Evolutionary conservation across 73 alveolate genomes (phyloP).

Genomic region (Durusdinium trenchii): DNA sequence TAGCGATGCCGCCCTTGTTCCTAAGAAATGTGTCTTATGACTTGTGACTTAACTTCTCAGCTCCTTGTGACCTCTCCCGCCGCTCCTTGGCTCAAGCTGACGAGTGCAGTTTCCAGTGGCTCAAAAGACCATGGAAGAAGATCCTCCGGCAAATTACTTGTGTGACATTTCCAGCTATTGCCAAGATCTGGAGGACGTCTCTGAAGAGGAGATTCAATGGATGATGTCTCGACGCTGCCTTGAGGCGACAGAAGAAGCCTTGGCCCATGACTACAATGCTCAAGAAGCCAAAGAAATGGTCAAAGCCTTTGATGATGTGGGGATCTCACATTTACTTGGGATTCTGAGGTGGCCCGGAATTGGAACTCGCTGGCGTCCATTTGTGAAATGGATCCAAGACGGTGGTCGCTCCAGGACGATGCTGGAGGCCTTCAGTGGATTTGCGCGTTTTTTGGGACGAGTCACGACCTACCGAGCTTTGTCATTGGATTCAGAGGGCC

Average conservation of each 20-base stretch:
- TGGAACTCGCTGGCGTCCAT: constrained; percentile 45
- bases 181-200: not conserved
- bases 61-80: no score
- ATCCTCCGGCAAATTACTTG: no score
- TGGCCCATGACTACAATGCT: not conserved
- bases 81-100: no score
- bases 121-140: no score
- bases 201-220: constrained; percentile 39
- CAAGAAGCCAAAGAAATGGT: not conserved
- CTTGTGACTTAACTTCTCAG: no score
- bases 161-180: no score
- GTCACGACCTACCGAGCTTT: constrained; percentile 40
- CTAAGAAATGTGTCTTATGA: no score
- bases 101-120: no score
- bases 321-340: not conserved
- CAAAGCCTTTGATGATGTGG: not conserved
- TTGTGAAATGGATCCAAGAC: not conserved
- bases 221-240: constrained; percentile 33
- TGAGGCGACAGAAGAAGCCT: not conserved
- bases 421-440: no score
- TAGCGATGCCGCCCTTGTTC: no score
- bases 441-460: constrained; percentile 8
- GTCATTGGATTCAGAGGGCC: constrained; percentile 23
- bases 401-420: not conserved
- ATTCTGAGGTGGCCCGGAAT: constrained; percentile 48